Evolutionary conservation across 805 yeast genomes (phyloP), one percentile per base, ranked within the genome.

Genomic region (Metschnikowia cubensis): DNA sequence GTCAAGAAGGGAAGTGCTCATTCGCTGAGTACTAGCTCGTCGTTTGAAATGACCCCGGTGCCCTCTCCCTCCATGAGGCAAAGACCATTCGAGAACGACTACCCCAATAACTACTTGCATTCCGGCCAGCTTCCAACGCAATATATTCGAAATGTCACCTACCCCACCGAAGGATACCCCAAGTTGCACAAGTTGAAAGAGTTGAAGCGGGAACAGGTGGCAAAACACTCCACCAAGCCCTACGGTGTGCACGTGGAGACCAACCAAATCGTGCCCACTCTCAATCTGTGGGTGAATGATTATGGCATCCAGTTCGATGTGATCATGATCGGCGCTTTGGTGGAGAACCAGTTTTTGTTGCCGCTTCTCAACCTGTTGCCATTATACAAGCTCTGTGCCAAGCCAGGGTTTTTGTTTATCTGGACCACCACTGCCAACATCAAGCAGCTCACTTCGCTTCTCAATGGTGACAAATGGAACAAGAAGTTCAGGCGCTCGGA

Each of bases 301-400:
- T 80, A 82, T 50, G 74, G 77, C 6, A 61, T 87, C 35, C 81
- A 80, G 52, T 92, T 91, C 66, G 97, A 91, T 63, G 96, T 89
- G 10, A 86, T 92, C 13, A 89, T 92, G 96, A 82, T 91, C 48
- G 96, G 96, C 1, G 92, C 94, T 2, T 72, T 92, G 45, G 79
- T 85, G 1, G 91, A 87, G 55, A 83, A 85, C 60, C 90, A 84
- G 60, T 77, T 86, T 48, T 71, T 87, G 17, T 74, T 80, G 40
- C 86, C 88, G 0, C 59, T 84, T 2, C 69, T 91, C 21, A 68
- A 78, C 1, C 79, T 77, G 55, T 68, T 90, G 41, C 96, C 96
- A 0, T 71, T 91, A 4, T 84, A 82, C 54, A 82, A 75, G 59
- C 69, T 91, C 32, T 82, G 94, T 49, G 79, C 96, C 1, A 85